Evolutionary conservation across 495 filamentous ascomycete genomes (phyloP).

Genomic region (Aeminium ludgeri): DNA sequence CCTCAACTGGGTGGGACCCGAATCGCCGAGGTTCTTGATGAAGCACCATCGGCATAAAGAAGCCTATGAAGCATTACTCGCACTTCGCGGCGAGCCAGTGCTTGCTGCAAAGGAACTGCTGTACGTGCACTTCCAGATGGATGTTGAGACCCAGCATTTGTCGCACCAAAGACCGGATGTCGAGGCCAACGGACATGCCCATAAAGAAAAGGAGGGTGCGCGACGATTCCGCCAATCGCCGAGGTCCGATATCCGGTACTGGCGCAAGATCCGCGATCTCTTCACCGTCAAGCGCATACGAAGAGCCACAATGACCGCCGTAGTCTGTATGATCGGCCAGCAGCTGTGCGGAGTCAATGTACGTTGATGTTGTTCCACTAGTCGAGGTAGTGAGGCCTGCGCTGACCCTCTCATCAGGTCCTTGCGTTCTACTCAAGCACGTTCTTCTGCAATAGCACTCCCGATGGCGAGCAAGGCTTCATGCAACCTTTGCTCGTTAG

Average conservation of each 20-base stretch:
- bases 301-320: slow-evolving; percentile 46
- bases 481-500: slow-evolving; percentile 6
- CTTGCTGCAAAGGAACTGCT: slow-evolving; percentile 16
- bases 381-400: background rate
- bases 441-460: slow-evolving; percentile 8
- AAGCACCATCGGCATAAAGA: slow-evolving; percentile 8
- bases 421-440: slow-evolving; percentile 11
- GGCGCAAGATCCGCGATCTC: slow-evolving; percentile 41
- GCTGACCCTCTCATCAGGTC: slow-evolving; percentile 28
- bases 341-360: slow-evolving; percentile 26
- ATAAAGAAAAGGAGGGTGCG: slow-evolving; percentile 9
- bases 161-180: background rate
- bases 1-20: slow-evolving; percentile 37
- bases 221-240: too few species aligned
- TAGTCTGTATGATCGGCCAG: slow-evolving; percentile 50
- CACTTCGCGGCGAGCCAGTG: slow-evolving; percentile 8
- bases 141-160: slow-evolving; percentile 18
- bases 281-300: slow-evolving; percentile 53
- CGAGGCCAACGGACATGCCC: background rate
- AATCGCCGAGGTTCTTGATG: slow-evolving; percentile 15
- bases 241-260: slow-evolving; percentile 19
- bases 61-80: slow-evolving; percentile 11
- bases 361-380: too few species aligned
- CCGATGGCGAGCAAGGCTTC: background rate
- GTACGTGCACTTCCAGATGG: slow-evolving; percentile 12